Percentiles rank a stretch among this genome's conserved stretches.
These are phyloP conservation scores for Abrus pulchellus DNA, from an alignment of 306 rosid genomes.

Conservation along the genomic window DNA sequence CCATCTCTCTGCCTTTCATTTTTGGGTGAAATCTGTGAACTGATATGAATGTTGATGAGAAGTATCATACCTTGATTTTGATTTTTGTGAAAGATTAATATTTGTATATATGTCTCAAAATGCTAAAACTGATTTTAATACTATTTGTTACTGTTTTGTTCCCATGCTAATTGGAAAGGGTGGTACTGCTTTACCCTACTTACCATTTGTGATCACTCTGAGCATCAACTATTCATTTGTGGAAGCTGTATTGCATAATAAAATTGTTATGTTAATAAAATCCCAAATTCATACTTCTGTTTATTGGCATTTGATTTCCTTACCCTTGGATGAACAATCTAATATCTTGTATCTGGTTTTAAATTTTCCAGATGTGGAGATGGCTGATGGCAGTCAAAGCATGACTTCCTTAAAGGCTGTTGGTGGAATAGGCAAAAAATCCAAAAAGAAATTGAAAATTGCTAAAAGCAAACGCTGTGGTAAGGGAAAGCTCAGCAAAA, in stretches of 20 bases:
- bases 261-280: neutral
- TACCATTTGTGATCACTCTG: neutral
- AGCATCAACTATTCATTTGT: neutral
- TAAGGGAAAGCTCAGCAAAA: slow-evolving; percentile 66
- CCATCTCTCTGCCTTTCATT: neutral
- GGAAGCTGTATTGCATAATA: neutral
- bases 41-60: neutral
- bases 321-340: neutral
- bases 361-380: slow-evolving; percentile 67
- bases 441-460: slow-evolving; percentile 73
- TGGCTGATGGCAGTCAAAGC: slow-evolving; percentile 62
- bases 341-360: neutral
- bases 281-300: neutral
- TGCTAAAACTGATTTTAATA: neutral
- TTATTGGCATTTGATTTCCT: neutral
- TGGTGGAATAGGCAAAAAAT: slow-evolving; percentile 82
- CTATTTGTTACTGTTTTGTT: neutral
- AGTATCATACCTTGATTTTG: slow-evolving; percentile 14
- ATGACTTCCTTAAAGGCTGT: slow-evolving; percentile 63
- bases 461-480: slow-evolving; percentile 77
- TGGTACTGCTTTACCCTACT: slow-evolving; percentile 1
- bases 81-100: neutral
- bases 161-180: neutral
- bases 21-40: neutral
- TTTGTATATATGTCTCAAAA: neutral